Evolutionary conservation across 2,329 filamentous ascomycete species (phyloP), one percentile per base, ranked within the genome.

Genomic region (Talaromyces verruculosus): DNA sequence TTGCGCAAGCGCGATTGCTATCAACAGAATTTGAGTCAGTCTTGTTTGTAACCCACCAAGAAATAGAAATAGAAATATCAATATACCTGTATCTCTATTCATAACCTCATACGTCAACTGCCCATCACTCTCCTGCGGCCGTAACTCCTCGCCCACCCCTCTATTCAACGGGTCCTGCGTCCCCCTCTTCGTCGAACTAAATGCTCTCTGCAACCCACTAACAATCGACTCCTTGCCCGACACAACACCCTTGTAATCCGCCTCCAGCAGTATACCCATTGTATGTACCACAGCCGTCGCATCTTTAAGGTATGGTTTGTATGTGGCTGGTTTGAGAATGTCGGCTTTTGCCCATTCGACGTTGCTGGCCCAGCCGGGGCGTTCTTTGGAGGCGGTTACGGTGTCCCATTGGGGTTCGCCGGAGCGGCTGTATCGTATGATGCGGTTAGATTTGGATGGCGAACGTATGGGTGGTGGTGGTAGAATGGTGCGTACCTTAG

Each of bases 51-150:
- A 6, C 25, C 3, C 22, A 17, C 22, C 28, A 33, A 33, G 15
- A 30, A 11, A 30, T 19, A 66, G 25, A 45, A 43, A 57, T 64
- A 22, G 57, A 45, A 43, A 61, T 64, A 15, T 59, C 60, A 61
- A 73, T 75, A 37, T 73, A 85, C 84, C 84, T 51, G 85, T 85
- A 80, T 98, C 94, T 65, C 95, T 87, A 81, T 99, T 99, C 92
- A 99, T 97, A 67, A 93, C 84, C 82, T 98, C 95, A 81, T 99
- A 99, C 19, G 94, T 97, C 72, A 97, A 84, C 79, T 95, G 91
- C 30, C 89, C 88, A 71, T 88, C 88, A 55, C 82, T 85, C 76
- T 91, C 88, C 62, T 88, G 83, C 0, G 89, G 85, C 70, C 85
- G 84, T 70, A 93, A 84, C 67, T 86, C 84, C 68, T 86, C 85